Evolutionary conservation across 495 filamentous ascomycete species (phyloP).

Genomic region (Astrothelium macrocarpum): DNA sequence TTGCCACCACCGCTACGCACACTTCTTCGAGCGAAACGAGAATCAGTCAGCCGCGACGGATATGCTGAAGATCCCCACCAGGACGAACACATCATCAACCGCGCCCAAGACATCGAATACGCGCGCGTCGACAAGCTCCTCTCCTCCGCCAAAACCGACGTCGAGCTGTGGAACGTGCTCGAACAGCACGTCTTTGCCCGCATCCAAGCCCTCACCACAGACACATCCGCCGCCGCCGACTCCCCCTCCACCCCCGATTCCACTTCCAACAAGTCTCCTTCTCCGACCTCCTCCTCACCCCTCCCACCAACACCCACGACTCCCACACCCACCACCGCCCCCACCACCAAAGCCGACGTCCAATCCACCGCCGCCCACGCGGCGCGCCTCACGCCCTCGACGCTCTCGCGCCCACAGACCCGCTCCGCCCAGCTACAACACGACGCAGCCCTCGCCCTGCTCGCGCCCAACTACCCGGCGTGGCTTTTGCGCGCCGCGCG

Average conservation of each 20-base stretch:
- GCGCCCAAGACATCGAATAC: slow-evolving; percentile 13
- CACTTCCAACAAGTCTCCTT: no score
- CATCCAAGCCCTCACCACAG: slow-evolving; percentile 20
- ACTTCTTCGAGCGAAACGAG: background rate
- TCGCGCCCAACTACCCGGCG: slow-evolving; percentile 57
- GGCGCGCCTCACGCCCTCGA: background rate
- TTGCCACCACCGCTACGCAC: background rate
- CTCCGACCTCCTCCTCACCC: background rate
- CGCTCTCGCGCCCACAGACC: slow-evolving; percentile 13
- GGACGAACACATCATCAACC: slow-evolving; percentile 1
- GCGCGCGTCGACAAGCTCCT: slow-evolving; percentile 40
- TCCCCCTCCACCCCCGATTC: no score
- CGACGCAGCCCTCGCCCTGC: slow-evolving; percentile 35
- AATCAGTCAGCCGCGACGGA: background rate
- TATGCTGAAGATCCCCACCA: background rate
- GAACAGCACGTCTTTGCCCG: slow-evolving; percentile 47
- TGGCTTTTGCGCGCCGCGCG: slow-evolving; percentile 55
- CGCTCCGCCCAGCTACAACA: background rate
- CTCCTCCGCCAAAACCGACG: slow-evolving; percentile 46
- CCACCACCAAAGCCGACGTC: background rate
- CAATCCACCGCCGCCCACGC: background rate
- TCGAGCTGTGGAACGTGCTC: slow-evolving; percentile 62
- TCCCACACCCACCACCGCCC: slow-evolving; percentile 17
- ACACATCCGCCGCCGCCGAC: slow-evolving; percentile 11
- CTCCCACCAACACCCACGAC: slow-evolving; percentile 11